Evolutionary conservation across 345 rosid species (phyloP).

Genomic region (Eucalyptus rudis): DNA sequence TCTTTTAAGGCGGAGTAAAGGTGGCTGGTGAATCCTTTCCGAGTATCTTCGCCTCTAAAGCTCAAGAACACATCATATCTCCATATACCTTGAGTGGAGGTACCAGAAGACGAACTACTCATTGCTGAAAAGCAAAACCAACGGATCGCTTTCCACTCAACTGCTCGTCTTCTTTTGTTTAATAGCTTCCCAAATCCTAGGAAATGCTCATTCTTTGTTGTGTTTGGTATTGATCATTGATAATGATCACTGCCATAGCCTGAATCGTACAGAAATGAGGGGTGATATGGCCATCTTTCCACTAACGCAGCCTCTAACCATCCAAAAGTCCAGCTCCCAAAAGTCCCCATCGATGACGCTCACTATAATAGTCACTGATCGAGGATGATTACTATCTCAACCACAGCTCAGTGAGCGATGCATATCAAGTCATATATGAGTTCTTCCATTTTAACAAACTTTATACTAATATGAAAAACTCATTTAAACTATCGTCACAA

Average conservation of each 20-base stretch:
- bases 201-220: not conserved
- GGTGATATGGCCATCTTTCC: not conserved
- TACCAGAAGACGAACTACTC: not conserved
- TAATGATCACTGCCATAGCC: not conserved
- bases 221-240: not conserved
- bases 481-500: no score
- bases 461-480: no score
- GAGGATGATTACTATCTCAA: no score
- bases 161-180: not conserved
- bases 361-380: no score
- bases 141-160: not conserved
- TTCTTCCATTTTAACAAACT: no score
- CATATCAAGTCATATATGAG: not conserved
- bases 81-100: not conserved
- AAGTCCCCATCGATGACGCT: not conserved
- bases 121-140: not conserved
- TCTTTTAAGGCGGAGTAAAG: not conserved
- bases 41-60: not conserved
- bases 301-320: not conserved
- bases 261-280: not conserved
- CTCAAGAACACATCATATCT: not conserved
- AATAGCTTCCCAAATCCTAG: not conserved
- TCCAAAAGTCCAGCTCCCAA: not conserved
- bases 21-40: not conserved
- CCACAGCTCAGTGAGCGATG: fast-evolving